Evolutionary conservation across 768 basidiomycete species (phyloP).

Genomic region (Rhodotorula paludigena): DNA sequence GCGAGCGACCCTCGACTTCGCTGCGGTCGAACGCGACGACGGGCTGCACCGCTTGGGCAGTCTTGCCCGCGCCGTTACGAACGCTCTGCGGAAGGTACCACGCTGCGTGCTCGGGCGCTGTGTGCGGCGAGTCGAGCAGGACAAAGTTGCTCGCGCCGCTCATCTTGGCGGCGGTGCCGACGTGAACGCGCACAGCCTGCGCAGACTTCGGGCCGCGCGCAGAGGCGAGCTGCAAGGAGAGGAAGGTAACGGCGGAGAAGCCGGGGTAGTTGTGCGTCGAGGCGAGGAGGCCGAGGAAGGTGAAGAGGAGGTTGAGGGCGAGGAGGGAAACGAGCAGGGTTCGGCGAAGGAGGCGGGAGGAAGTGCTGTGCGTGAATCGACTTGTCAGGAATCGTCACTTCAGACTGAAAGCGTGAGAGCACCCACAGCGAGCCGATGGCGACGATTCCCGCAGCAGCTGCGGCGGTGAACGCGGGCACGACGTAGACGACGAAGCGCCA

Average conservation of each 20-base stretch:
- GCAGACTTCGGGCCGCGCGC: background rate
- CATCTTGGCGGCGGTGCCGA: constrained; percentile 79
- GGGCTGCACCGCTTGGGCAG: no score
- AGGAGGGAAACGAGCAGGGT: constrained; percentile 50
- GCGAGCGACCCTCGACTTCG: constrained; percentile 50
- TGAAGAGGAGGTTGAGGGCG: constrained; percentile 57
- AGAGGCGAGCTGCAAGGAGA: constrained; percentile 54
- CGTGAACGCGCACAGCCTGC: constrained; percentile 58
- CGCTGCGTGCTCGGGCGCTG: constrained; percentile 22
- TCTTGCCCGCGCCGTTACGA: no score
- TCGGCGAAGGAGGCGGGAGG: constrained; percentile 13
- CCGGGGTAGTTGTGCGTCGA: constrained; percentile 85
- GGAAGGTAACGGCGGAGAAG: constrained; percentile 61
- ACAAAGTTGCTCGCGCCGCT: constrained; percentile 84
- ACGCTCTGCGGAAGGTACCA: no score
- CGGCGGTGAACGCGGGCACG: constrained; percentile 73
- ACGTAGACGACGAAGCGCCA: constrained; percentile 93
- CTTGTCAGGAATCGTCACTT: constrained; percentile 12
- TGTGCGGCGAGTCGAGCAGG: constrained; percentile 49
- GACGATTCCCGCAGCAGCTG: constrained; percentile 59
- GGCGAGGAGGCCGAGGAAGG: constrained; percentile 55
- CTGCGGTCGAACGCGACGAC: constrained; percentile 73
- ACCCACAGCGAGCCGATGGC: constrained; percentile 60
- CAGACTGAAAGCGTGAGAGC: background rate
- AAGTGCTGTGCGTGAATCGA: constrained; percentile 7